These are phyloP conservation scores for Artemisia annua DNA, from an alignment of 129 eudicot genomes.

Conservation along the genomic window DNA sequence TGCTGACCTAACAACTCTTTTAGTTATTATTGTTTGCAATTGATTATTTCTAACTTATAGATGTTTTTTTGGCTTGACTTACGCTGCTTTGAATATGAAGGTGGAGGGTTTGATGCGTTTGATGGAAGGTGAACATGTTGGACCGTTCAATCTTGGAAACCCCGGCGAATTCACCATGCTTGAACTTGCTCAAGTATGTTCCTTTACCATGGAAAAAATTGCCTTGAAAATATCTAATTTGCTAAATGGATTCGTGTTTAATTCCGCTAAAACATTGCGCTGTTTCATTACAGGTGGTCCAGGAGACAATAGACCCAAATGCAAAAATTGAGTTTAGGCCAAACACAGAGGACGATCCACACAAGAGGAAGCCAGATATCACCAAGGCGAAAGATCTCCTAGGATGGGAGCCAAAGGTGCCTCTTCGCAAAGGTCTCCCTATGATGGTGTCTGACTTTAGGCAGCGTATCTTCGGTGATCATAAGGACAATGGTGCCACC, in stretches of 20 bases:
- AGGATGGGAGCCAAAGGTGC: constrained; percentile 98
- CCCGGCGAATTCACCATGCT: constrained; percentile 99
- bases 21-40: neutral
- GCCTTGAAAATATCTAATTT: neutral
- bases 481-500: constrained; percentile 44
- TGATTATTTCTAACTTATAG: constrained; percentile 19
- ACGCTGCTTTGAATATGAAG: constrained; percentile 31
- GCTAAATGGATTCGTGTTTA: neutral
- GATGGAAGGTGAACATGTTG: constrained; percentile 99
- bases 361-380: constrained; percentile 95
- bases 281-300: constrained; percentile 65
- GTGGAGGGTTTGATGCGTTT: constrained; percentile 96
- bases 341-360: constrained; percentile 97
- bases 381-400: constrained; percentile 80
- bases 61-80: constrained; percentile 8
- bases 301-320: constrained; percentile 87
- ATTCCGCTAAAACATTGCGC: neutral
- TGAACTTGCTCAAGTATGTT: constrained; percentile 88
- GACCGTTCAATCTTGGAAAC: constrained; percentile 95
- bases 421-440: constrained; percentile 87
- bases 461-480: constrained; percentile 88
- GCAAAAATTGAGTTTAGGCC: constrained; percentile 87
- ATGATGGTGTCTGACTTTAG: constrained; percentile 91
- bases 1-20: neutral
- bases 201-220: neutral